Evolutionary conservation across 805 yeast species (phyloP).

Genomic region (Cyberlindnera veronae): DNA sequence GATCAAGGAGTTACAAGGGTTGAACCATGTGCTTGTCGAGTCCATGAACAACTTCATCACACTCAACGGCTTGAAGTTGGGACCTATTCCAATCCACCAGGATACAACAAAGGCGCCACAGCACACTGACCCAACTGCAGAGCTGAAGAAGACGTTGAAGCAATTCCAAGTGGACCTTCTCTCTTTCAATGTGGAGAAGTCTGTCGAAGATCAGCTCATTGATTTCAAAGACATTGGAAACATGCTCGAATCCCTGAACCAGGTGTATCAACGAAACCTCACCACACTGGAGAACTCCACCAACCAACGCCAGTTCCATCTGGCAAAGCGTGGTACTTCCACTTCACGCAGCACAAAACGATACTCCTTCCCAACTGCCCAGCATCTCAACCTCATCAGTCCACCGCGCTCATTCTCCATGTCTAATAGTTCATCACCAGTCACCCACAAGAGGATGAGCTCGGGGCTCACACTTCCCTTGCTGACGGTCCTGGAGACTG

Average conservation of each 20-base stretch:
- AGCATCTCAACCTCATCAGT: slow-evolving; percentile 5
- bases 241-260: slow-evolving; percentile 8
- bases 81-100: neutral
- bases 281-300: slow-evolving; percentile 9
- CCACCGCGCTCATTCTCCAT: slow-evolving; percentile 15
- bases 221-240: slow-evolving; percentile 15
- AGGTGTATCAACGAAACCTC: slow-evolving; percentile 11
- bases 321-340: slow-evolving; percentile 7
- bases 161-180: slow-evolving; percentile 10
- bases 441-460: slow-evolving; percentile 23
- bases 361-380: slow-evolving; percentile 20
- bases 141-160: slow-evolving; percentile 10
- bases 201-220: slow-evolving; percentile 9
- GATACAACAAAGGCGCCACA: neutral
- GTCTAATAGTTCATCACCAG: slow-evolving; percentile 13
- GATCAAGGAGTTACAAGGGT: slow-evolving; percentile 1
- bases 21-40: slow-evolving; percentile 1
- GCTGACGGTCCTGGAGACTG: slow-evolving; percentile 27
- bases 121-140: slow-evolving; percentile 9
- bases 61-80: slow-evolving; percentile 3
- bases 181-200: slow-evolving; percentile 6
- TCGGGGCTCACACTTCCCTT: slow-evolving; percentile 28
- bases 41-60: slow-evolving; percentile 5
- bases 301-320: slow-evolving; percentile 12
- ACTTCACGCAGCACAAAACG: slow-evolving; percentile 20